These are phyloP conservation scores for Trichosporon coremiiforme DNA, from an alignment of 1,284 basidiomycete species.

Conservation along the genomic window DNA sequence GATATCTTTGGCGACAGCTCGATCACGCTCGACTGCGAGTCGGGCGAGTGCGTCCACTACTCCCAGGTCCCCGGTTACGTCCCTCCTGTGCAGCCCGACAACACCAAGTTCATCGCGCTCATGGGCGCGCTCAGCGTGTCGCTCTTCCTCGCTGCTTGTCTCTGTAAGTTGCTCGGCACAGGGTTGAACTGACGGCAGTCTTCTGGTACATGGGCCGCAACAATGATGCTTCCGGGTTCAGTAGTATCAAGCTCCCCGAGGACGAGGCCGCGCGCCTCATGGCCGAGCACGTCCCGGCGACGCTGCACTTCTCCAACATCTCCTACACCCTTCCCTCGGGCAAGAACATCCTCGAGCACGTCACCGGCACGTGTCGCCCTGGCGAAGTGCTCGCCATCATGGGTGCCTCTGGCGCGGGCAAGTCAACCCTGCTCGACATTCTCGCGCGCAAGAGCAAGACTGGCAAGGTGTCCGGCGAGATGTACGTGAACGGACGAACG, in stretches of 20 bases:
- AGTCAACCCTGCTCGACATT: slow-evolving; percentile 94
- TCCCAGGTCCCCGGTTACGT: slow-evolving; percentile 91
- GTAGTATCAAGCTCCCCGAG: slow-evolving; percentile 76
- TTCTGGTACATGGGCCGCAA: slow-evolving; percentile 86
- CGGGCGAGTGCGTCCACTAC: slow-evolving; percentile 91
- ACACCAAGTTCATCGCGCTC: slow-evolving; percentile 76
- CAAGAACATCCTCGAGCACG: slow-evolving; percentile 72
- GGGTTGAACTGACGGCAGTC: slow-evolving; percentile 57
- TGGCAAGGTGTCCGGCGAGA: slow-evolving; percentile 72
- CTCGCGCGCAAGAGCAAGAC: slow-evolving; percentile 86
- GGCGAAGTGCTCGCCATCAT: slow-evolving; percentile 92
- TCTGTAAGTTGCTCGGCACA: slow-evolving; percentile 45
- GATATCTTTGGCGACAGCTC: slow-evolving; percentile 89
- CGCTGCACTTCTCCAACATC: slow-evolving; percentile 82
- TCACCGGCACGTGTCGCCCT: slow-evolving; percentile 79
- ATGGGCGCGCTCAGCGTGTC: slow-evolving; percentile 74
- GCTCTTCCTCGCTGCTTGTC: slow-evolving; percentile 60
- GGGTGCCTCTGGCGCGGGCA: slow-evolving; percentile 95
- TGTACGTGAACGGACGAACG: slow-evolving; percentile 81
- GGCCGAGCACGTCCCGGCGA: slow-evolving; percentile 90
- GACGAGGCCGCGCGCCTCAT: slow-evolving; percentile 81
- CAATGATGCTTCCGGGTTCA: slow-evolving; percentile 65
- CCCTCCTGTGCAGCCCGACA: slow-evolving; percentile 76
- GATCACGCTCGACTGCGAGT: slow-evolving; percentile 83
- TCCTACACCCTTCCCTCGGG: slow-evolving; percentile 71